A percentile compares a stretch with the other conserved stretches of the same genome.
Conservation (phyloP, 78 protist species). For the Dictyostelium firmibasis region DNA sequence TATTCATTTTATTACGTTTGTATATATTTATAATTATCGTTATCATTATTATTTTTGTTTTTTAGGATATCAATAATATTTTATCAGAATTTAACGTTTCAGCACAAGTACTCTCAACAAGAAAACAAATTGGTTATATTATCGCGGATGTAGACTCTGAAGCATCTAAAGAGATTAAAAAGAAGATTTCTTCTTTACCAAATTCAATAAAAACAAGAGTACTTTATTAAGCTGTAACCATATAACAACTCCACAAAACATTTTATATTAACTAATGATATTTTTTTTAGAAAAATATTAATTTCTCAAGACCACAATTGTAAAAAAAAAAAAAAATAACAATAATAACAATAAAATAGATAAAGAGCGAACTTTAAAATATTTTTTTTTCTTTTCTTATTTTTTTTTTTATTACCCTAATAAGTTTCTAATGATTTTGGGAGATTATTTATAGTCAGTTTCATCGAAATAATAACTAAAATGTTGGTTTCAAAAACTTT, state of each 20-base stretch:
- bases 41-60: not conserved
- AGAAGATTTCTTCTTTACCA: slow-evolving; percentile 75
- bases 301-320: not conserved
- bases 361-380: not conserved
- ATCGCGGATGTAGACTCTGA: slow-evolving; percentile 83
- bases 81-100: slow-evolving; percentile 82
- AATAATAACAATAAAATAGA: not conserved
- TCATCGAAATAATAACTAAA: too few relatives aligned
- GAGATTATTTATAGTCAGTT: too few relatives aligned
- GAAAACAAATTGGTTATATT: slow-evolving; percentile 85
- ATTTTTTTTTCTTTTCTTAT: not conserved
- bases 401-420: too few relatives aligned
- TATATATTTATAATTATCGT: not conserved
- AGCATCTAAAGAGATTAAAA: slow-evolving; percentile 84
- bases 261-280: not conserved
- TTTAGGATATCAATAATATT: slow-evolving; percentile 79
- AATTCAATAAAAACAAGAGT: slow-evolving; percentile 87
- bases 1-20: not conserved
- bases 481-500: too few relatives aligned
- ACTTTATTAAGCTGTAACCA: slow-evolving; percentile 61
- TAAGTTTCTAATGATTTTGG: too few relatives aligned
- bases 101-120: slow-evolving; percentile 80
- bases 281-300: not conserved
- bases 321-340: not conserved
- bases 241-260: not conserved